Conservation (phyloP, 139 green algal genomes). For the Ulvella scutata region DNA sequence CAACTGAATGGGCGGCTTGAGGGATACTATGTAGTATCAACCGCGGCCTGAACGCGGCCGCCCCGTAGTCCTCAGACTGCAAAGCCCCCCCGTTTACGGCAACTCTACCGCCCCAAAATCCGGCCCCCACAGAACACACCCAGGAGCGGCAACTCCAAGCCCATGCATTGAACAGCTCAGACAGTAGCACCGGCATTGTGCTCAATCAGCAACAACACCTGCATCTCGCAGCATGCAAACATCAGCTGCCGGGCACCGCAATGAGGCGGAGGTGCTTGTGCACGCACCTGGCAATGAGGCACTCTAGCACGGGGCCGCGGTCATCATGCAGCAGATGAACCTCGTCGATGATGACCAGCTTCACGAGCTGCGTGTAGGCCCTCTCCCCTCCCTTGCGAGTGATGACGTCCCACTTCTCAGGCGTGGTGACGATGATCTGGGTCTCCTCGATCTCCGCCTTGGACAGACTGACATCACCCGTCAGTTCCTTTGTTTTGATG, state of each 20-base stretch:
- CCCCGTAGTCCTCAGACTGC: too few relatives aligned
- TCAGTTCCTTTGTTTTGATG: constrained; percentile 64
- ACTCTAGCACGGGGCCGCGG: constrained; percentile 88
- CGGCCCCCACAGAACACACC: too few relatives aligned
- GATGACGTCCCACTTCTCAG: constrained; percentile 99
- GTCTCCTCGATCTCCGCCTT: constrained; percentile 85
- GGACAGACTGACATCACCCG: constrained; percentile 77
- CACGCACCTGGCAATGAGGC: constrained; percentile 75
- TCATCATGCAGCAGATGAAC: constrained; percentile 96
- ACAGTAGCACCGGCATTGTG: too few relatives aligned
- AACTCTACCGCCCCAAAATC: too few relatives aligned
- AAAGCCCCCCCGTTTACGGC: too few relatives aligned
- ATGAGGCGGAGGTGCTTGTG: not conserved
- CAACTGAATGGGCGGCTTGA: not conserved
- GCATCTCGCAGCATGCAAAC: too few relatives aligned
- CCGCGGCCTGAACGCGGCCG: too few relatives aligned
- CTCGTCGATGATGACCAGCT: constrained; percentile 96
- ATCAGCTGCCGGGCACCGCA: too few relatives aligned
- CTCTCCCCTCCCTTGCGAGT: constrained; percentile 87
- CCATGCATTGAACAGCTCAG: too few relatives aligned
- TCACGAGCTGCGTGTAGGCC: constrained; percentile 76
- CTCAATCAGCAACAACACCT: too few relatives aligned
- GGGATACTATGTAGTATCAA: too few relatives aligned
- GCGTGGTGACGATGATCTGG: constrained; percentile 93
- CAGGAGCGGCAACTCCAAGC: too few relatives aligned